Evolutionary conservation across 495 filamentous ascomycete genomes (phyloP).

Genomic region (Penicillium samsonianum): DNA sequence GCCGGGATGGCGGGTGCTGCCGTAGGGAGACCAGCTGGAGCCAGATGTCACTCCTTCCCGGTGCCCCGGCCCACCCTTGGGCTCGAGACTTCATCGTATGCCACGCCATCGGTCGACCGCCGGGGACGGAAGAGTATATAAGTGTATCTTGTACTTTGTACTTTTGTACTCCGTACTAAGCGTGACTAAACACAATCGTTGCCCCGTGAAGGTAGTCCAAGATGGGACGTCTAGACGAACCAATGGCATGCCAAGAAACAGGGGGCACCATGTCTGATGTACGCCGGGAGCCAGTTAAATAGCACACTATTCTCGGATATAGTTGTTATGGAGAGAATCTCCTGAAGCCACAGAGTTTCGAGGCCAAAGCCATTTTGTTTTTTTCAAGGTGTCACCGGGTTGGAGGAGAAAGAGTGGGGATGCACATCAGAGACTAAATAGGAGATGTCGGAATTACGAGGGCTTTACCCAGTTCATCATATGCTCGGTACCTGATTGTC

Average conservation of each 20-base stretch:
- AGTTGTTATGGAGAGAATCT: not conserved
- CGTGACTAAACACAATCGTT: not conserved
- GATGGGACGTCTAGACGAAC: not conserved
- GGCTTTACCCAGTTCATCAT: not conserved
- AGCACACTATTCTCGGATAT: constrained; percentile 4
- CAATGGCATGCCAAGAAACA: not conserved
- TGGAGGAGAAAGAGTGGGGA: not conserved
- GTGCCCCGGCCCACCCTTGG: not conserved
- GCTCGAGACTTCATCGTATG: too few species aligned
- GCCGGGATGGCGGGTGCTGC: constrained; percentile 25
- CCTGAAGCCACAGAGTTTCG: constrained; percentile 2
- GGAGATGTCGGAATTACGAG: not conserved
- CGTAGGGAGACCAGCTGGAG: constrained; percentile 11
- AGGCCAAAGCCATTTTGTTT: not conserved
- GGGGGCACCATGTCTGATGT: not conserved
- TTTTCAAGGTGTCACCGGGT: not conserved
- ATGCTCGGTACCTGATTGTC: not conserved
- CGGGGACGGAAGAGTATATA: not conserved
- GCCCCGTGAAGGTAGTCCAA: not conserved
- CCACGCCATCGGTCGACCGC: not conserved
- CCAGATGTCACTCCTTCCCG: constrained; percentile 3
- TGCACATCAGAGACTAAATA: not conserved
- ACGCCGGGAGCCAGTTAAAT: not conserved
- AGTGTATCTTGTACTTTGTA: not conserved
- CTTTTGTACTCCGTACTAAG: not conserved